Evolutionary conservation across 192 early-diverging fungal genomes (phyloP).

Genomic region (Mortierella alpina): DNA sequence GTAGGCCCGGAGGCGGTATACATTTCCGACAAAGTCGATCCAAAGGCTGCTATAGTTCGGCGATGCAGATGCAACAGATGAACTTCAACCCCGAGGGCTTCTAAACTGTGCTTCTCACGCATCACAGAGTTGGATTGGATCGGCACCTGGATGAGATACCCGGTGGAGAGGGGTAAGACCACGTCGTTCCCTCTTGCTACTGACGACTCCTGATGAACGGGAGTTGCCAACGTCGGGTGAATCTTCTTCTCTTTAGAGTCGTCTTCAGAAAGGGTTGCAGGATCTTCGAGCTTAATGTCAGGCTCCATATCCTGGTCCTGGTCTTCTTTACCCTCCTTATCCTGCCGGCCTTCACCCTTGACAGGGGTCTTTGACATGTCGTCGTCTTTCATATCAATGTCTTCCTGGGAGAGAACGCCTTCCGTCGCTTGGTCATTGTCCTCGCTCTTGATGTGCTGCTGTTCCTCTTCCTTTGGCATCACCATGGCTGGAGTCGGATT

Average conservation of each 20-base stretch:
- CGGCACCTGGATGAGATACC: slow-evolving; percentile 60
- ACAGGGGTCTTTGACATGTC: slow-evolving; percentile 2
- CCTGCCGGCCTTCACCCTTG: background rate
- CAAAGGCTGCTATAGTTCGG: background rate
- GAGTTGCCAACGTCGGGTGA: too few relatives aligned
- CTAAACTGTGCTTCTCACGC: slow-evolving; percentile 54
- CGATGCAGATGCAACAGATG: slow-evolving; percentile 46
- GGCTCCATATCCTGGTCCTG: slow-evolving; percentile 32
- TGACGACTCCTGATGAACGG: background rate
- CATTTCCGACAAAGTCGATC: background rate
- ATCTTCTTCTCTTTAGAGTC: background rate
- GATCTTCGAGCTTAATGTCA: slow-evolving; percentile 6
- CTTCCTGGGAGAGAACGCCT: background rate
- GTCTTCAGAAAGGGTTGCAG: background rate
- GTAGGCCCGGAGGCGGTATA: background rate
- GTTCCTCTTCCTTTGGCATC: background rate
- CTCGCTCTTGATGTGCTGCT: background rate
- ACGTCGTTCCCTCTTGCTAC: slow-evolving; percentile 22
- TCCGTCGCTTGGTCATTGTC: too few relatives aligned
- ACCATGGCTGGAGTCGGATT: background rate
- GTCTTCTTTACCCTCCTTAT: background rate
- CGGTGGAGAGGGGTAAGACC: slow-evolving; percentile 63
- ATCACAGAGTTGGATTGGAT: slow-evolving; percentile 53
- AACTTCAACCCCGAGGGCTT: slow-evolving; percentile 60
- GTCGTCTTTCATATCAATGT: background rate